A percentile compares a stretch with the other conserved stretches of the same genome.
phyloP scores from a whole-genome alignment of 169 alveolate genomes.

The Hepatocystis sp. region DNA sequence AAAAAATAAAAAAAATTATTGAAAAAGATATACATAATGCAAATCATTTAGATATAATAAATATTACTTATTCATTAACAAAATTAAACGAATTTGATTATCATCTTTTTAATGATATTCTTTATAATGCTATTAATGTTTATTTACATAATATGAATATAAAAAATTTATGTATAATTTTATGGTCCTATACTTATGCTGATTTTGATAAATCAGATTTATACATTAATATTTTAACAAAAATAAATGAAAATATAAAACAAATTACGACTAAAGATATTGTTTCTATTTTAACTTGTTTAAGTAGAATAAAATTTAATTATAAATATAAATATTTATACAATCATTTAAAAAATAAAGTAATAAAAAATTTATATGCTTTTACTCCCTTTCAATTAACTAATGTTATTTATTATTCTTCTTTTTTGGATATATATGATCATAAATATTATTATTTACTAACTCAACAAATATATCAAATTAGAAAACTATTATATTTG shows the following conservation, averaged over 20 bases:
- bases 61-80: constrained; percentile 39
- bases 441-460: constrained; percentile 64
- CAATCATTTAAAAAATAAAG: constrained; percentile 54
- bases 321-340: constrained; percentile 60
- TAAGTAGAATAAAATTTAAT: constrained; percentile 63
- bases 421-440: constrained; percentile 62
- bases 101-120: constrained; percentile 33
- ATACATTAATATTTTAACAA: constrained; percentile 50
- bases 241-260: constrained; percentile 61
- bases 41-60: constrained; percentile 36
- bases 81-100: constrained; percentile 73
- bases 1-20: constrained; percentile 55
- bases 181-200: constrained; percentile 67
- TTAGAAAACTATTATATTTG: constrained; percentile 23
- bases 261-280: constrained; percentile 61
- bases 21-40: constrained; percentile 54
- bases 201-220: constrained; percentile 50
- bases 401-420: constrained; percentile 61
- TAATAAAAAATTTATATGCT: constrained; percentile 59
- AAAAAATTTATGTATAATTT: constrained; percentile 50
- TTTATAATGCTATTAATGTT: constrained; percentile 53
- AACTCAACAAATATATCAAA: constrained; percentile 54
- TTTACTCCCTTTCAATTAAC: constrained; percentile 70
- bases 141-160: constrained; percentile 72
- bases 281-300: constrained; percentile 60